Evolutionary conservation across 1,139 yeast species (phyloP).

Genomic region (Yamadazyma triangularis): DNA sequence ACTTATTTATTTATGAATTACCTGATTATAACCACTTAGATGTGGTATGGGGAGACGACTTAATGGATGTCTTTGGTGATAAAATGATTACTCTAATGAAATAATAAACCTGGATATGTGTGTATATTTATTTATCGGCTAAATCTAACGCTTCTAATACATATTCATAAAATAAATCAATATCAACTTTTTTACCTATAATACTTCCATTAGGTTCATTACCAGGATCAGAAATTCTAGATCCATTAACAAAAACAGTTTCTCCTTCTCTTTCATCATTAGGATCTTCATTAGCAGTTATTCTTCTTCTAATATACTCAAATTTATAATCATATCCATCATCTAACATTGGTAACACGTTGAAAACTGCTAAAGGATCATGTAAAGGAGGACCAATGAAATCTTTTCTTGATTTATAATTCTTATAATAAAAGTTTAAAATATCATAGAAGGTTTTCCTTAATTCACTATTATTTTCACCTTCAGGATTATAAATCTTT

Average conservation of each 20-base stretch:
- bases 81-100: conserved; percentile 2
- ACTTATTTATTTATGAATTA: conserved; percentile 33
- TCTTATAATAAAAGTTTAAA: conserved; percentile 53
- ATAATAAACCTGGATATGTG: not conserved
- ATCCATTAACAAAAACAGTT: conserved; percentile 25
- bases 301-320: conserved; percentile 17
- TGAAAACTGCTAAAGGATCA: conserved; percentile 72
- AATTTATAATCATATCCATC: conserved; percentile 23
- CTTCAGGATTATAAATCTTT: conserved; percentile 15
- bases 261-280: conserved; percentile 33
- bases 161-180: conserved; percentile 35
- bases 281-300: conserved; percentile 18
- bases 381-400: conserved; percentile 70
- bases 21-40: conserved; percentile 52
- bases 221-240: conserved; percentile 18
- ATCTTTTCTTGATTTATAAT: conserved; percentile 14
- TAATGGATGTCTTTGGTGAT: conserved; percentile 28
- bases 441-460: conserved; percentile 54
- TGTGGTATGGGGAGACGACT: conserved; percentile 54
- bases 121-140: conserved; percentile 7
- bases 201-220: conserved; percentile 36
- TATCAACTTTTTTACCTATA: conserved; percentile 43
- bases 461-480: conserved; percentile 21
- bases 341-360: conserved; percentile 44
- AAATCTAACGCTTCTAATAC: conserved; percentile 10